These are phyloP conservation scores for Boletus pseudopeckii DNA, from an alignment of 768 basidiomycete species.

Conservation along the genomic window DNA sequence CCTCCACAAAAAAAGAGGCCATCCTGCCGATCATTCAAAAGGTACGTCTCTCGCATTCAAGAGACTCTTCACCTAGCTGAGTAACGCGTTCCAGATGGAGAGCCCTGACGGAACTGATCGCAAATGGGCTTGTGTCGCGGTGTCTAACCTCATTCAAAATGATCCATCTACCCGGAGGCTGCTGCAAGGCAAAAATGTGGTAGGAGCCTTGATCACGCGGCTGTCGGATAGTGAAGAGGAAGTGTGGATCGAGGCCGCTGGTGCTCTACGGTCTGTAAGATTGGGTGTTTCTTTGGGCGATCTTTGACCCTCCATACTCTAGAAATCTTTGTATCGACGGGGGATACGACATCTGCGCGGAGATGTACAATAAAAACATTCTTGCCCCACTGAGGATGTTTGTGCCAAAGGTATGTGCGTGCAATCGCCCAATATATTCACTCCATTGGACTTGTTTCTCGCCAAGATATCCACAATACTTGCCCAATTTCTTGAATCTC, in stretches of 20 bases:
- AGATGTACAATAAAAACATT: slow-evolving; percentile 97
- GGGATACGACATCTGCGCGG: slow-evolving; percentile 91
- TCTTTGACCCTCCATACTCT: slow-evolving; percentile 7
- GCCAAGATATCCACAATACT: slow-evolving; percentile 70
- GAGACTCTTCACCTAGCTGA: not conserved
- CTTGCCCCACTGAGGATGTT: slow-evolving; percentile 72
- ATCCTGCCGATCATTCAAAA: slow-evolving; percentile 90
- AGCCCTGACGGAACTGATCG: slow-evolving; percentile 75
- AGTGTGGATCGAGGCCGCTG: slow-evolving; percentile 85
- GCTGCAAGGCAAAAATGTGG: slow-evolving; percentile 87
- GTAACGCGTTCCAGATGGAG: slow-evolving; percentile 52
- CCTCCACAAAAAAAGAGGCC: slow-evolving; percentile 72
- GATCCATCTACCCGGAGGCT: slow-evolving; percentile 89
- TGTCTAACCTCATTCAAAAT: slow-evolving; percentile 94
- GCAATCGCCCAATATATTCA: not conserved
- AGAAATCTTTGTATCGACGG: slow-evolving; percentile 96
- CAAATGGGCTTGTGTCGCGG: slow-evolving; percentile 94
- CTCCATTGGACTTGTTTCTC: not conserved
- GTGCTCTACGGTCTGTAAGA: slow-evolving; percentile 70
- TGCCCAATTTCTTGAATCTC: slow-evolving; percentile 58
- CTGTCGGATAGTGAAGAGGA: slow-evolving; percentile 88
- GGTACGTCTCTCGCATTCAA: slow-evolving; percentile 39
- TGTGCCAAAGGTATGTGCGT: slow-evolving; percentile 63
- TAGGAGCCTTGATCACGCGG: slow-evolving; percentile 82
- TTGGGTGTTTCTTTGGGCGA: not conserved